These are phyloP conservation scores for Nannochloris sp. DNA, from an alignment of 139 green algal species.

Conservation along the genomic window DNA sequence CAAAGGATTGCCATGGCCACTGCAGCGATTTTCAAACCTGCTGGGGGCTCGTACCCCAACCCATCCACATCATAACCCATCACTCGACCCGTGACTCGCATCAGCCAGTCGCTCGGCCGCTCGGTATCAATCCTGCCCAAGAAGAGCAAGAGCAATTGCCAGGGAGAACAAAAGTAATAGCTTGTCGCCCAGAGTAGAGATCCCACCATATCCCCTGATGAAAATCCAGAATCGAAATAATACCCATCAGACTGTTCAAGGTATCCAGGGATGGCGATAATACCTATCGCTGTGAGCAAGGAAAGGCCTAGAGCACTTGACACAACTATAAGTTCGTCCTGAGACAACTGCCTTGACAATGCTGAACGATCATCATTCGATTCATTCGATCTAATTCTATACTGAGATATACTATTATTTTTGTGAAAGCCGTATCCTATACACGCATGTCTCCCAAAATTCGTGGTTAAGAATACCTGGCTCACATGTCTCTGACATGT, in stretches of 20 bases:
- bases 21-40: conserved; percentile 14
- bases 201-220: conserved; percentile 32
- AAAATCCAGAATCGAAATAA: not conserved
- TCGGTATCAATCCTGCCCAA: conserved; percentile 61
- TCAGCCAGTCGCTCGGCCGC: conserved; percentile 57
- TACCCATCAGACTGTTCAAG: not conserved
- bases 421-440: too few species aligned
- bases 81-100: conserved; percentile 20
- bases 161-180: conserved; percentile 48
- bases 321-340: too few species aligned
- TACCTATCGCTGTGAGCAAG: conserved; percentile 6
- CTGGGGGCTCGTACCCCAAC: conserved; percentile 33
- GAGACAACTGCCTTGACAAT: too few species aligned
- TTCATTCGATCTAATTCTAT: too few species aligned
- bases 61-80: conserved; percentile 21
- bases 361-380: too few species aligned
- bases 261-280: conserved; percentile 7
- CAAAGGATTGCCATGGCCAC: conserved; percentile 15
- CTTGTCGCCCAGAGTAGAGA: conserved; percentile 39
- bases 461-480: too few species aligned
- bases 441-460: too few species aligned
- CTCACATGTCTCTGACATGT: too few species aligned
- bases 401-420: too few species aligned
- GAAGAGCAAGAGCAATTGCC: conserved; percentile 65
- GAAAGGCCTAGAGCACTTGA: too few species aligned